phyloP scores from a whole-genome alignment of 805 yeast species.

The Cyberlindnera subsufficiens region DNA sequence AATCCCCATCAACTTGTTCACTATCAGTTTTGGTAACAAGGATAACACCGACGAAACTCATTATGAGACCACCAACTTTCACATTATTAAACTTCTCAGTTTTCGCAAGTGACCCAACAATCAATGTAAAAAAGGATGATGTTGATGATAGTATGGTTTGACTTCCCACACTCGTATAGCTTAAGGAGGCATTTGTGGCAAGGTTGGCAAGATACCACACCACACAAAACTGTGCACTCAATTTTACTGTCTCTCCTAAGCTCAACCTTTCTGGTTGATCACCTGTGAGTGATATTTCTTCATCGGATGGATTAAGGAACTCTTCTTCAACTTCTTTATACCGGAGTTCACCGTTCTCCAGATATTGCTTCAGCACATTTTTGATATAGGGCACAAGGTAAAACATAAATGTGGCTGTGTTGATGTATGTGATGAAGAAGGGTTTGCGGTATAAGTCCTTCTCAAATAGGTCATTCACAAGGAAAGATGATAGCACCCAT shows the following conservation, averaged over 20 bases:
- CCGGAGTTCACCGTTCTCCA: conserved; percentile 22
- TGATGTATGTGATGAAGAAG: conserved; percentile 84
- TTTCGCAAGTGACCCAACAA: conserved; percentile 68
- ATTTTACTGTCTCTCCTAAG: conserved; percentile 57
- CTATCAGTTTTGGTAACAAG: conserved; percentile 68
- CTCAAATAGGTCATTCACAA: conserved; percentile 73
- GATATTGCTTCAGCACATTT: conserved; percentile 23
- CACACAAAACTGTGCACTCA: conserved; percentile 77
- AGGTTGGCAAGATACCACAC: conserved; percentile 91
- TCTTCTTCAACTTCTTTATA: conserved; percentile 22
- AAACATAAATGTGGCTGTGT: conserved; percentile 77
- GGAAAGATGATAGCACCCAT: conserved; percentile 89
- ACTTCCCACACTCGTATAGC: conserved; percentile 88
- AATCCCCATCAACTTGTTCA: conserved; percentile 15
- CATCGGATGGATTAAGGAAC: conserved; percentile 18
- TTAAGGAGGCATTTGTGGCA: conserved; percentile 79
- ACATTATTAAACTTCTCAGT: conserved; percentile 62
- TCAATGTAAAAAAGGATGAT: conserved; percentile 84
- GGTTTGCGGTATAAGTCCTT: conserved; percentile 76
- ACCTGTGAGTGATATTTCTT: conserved; percentile 21
- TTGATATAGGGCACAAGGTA: conserved; percentile 60
- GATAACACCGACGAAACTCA: conserved; percentile 74
- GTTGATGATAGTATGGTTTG: conserved; percentile 93
- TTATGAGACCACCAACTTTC: conserved; percentile 63
- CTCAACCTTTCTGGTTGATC: conserved; percentile 26